Conservation (phyloP, 331 rosid species). For the Phaseolus coccineus region DNA sequence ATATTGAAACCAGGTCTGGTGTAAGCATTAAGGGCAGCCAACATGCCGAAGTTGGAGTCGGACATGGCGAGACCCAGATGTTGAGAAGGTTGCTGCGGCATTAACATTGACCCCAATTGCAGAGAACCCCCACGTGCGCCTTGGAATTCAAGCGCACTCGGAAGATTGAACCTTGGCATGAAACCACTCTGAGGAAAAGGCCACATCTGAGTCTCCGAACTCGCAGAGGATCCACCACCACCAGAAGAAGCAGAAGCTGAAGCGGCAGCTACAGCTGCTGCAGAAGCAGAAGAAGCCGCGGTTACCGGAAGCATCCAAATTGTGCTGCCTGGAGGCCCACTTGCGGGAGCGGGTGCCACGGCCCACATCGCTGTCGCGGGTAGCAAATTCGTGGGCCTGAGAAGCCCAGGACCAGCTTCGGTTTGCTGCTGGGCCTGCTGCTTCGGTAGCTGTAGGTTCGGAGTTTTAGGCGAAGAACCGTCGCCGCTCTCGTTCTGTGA, state of each 20-base stretch:
- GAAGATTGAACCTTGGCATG: slow-evolving; percentile 79
- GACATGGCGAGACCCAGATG: slow-evolving; percentile 74
- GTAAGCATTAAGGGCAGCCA: slow-evolving; percentile 86
- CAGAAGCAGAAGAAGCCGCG: not conserved
- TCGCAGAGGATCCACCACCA: slow-evolving; percentile 33
- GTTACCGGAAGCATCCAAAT: slow-evolving; percentile 92
- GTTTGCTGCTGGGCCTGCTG: slow-evolving; percentile 35
- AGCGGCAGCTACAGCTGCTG: slow-evolving; percentile 45
- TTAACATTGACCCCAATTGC: slow-evolving; percentile 80
- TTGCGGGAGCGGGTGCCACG: slow-evolving; percentile 62
- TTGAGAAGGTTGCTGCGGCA: slow-evolving; percentile 78
- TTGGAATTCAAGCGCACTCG: slow-evolving; percentile 62
- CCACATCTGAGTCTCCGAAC: slow-evolving; percentile 85
- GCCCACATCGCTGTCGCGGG: slow-evolving; percentile 91
- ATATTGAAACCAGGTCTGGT: slow-evolving; percentile 71
- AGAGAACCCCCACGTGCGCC: slow-evolving; percentile 58
- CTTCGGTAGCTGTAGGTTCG: slow-evolving; percentile 48
- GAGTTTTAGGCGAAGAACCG: slow-evolving; percentile 55
- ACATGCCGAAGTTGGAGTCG: slow-evolving; percentile 87
- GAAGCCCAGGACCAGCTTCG: slow-evolving; percentile 50
- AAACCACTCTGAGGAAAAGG: slow-evolving; percentile 55
- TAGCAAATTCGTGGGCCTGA: slow-evolving; percentile 63
- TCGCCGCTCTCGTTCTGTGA: slow-evolving; percentile 47
- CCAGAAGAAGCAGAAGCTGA: not conserved
- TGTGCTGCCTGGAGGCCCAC: slow-evolving; percentile 67